phyloP scores from a whole-genome alignment of 768 basidiomycete species.

The Boletus rex-veris region DNA sequence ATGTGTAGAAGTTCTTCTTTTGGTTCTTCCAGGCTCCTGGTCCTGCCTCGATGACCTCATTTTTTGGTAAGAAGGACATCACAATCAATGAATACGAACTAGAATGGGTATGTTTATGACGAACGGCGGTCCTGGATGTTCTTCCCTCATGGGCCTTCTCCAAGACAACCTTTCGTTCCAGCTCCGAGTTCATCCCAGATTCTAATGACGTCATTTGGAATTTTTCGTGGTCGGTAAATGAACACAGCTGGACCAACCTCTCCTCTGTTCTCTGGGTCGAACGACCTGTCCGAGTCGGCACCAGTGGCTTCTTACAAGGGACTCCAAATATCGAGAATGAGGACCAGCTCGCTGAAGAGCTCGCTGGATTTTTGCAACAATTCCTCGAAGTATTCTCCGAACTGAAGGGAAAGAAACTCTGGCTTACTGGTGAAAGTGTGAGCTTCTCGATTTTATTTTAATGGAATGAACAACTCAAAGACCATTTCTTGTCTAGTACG shows the following conservation, averaged over 20 bases:
- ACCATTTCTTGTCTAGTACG: constrained; percentile 45
- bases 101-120: constrained; percentile 43
- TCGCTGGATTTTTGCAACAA: constrained; percentile 62
- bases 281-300: constrained; percentile 63
- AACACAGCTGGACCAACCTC: constrained; percentile 77
- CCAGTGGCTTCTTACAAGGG: constrained; percentile 74
- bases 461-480: neutral
- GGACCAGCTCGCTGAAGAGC: constrained; percentile 52
- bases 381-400: constrained; percentile 74
- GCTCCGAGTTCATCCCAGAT: constrained; percentile 14
- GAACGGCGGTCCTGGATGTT: constrained; percentile 77
- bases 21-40: constrained; percentile 86
- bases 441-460: constrained; percentile 22
- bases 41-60: constrained; percentile 65
- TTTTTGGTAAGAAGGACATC: constrained; percentile 50
- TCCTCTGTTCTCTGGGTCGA: constrained; percentile 77
- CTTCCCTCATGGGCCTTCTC: constrained; percentile 64
- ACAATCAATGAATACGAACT: neutral
- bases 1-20: constrained; percentile 64
- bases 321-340: constrained; percentile 58
- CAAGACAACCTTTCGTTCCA: constrained; percentile 58
- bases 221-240: constrained; percentile 57
- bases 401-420: constrained; percentile 68
- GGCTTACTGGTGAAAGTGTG: constrained; percentile 72
- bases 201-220: constrained; percentile 41